Conservation (phyloP, 1,284 basidiomycete genomes). For the Leccinum colubrinum region DNA sequence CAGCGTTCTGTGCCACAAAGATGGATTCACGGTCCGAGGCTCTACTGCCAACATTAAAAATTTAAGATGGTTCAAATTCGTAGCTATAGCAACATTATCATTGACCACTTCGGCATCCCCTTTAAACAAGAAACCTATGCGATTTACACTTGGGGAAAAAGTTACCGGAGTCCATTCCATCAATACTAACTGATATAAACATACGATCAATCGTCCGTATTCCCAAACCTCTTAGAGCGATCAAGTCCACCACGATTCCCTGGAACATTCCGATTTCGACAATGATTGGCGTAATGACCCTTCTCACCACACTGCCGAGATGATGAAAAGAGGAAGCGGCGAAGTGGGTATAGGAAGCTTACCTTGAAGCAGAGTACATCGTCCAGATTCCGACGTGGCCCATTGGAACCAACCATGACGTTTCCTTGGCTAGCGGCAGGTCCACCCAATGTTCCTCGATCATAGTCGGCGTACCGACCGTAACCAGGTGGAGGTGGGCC, state of each 20-base stretch:
- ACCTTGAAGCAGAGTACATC: constrained; percentile 93
- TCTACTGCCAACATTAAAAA: neutral
- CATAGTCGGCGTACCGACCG: constrained; percentile 81
- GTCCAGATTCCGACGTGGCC: constrained; percentile 73
- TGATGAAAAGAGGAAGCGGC: constrained; percentile 11
- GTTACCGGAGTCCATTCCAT: neutral
- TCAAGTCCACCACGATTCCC: constrained; percentile 77
- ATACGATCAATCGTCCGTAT: constrained; percentile 31
- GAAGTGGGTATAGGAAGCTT: constrained; percentile 7
- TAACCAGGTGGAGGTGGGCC: constrained; percentile 93
- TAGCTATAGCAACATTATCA: neutral
- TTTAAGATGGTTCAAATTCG: neutral
- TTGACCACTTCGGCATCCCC: neutral
- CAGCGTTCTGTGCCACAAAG: neutral
- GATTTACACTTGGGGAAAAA: neutral
- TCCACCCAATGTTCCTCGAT: constrained; percentile 45
- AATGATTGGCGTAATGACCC: constrained; percentile 95
- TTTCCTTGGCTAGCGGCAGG: constrained; percentile 18
- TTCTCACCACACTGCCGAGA: constrained; percentile 74
- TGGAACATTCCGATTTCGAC: constrained; percentile 81
- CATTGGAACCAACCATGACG: constrained; percentile 24
- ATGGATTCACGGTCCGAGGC: neutral
- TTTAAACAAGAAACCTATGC: neutral
- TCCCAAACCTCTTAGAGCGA: constrained; percentile 36
- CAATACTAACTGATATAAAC: neutral